A percentile compares a stretch with the other conserved stretches of the same genome.
Evolutionary conservation across 495 filamentous ascomycete species (phyloP).

Genomic region (Collariella sp.): DNA sequence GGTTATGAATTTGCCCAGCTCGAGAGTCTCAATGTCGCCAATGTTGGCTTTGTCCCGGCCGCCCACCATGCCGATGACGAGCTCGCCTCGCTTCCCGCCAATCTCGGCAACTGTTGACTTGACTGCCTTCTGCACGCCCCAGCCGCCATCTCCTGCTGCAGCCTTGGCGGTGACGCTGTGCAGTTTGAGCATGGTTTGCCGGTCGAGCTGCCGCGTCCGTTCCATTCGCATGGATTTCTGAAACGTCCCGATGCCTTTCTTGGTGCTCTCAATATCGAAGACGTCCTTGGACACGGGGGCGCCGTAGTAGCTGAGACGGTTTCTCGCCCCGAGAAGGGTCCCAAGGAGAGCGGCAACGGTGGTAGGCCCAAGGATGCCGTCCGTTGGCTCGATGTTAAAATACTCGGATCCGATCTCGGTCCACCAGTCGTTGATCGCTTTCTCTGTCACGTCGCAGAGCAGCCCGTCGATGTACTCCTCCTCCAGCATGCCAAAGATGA

Average conservation of each 20-base stretch:
- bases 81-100: constrained; percentile 87
- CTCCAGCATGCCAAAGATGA: constrained; percentile 78
- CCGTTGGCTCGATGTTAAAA: constrained; percentile 83
- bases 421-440: constrained; percentile 92
- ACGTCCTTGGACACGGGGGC: constrained; percentile 85
- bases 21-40: constrained; percentile 82
- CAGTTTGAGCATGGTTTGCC: constrained; percentile 70
- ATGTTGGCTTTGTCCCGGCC: constrained; percentile 80
- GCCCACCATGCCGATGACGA: constrained; percentile 90
- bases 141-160: constrained; percentile 61
- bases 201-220: constrained; percentile 68
- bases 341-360: constrained; percentile 85
- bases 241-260: constrained; percentile 75
- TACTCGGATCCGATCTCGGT: constrained; percentile 82
- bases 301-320: constrained; percentile 68
- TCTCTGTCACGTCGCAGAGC: constrained; percentile 87
- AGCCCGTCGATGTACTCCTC: constrained; percentile 89
- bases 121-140: constrained; percentile 76
- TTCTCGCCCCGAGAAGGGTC: constrained; percentile 79
- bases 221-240: constrained; percentile 81
- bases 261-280: constrained; percentile 74
- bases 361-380: constrained; percentile 85
- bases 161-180: constrained; percentile 80
- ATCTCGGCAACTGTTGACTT: constrained; percentile 93
- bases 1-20: constrained; percentile 74